Evolutionary conservation across 164 flowering plant species (phyloP).

Genomic region (Macadamia integrifolia): DNA sequence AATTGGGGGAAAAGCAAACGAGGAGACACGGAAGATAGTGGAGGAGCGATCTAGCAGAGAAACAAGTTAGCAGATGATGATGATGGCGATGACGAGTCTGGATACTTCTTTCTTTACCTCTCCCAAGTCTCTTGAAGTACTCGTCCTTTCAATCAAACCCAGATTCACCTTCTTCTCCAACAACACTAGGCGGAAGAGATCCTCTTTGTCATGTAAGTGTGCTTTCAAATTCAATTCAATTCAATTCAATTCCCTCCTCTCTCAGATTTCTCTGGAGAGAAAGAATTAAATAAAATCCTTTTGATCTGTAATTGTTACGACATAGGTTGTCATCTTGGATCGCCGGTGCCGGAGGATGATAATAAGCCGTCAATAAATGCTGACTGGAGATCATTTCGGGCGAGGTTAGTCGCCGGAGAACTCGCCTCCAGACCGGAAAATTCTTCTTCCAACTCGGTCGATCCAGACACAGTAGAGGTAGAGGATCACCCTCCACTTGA

Average conservation of each 20-base stretch:
- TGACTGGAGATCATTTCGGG: constrained; percentile 88
- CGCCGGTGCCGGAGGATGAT: constrained; percentile 35
- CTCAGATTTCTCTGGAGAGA: not conserved
- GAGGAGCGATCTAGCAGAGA: not conserved
- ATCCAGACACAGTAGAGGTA: constrained; percentile 27
- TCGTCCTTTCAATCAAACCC: constrained; percentile 27
- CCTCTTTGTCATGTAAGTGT: constrained; percentile 45
- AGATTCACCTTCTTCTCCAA: constrained; percentile 13
- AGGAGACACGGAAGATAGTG: not conserved
- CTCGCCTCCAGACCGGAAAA: constrained; percentile 22
- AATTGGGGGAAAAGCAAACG: not conserved
- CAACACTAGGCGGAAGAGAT: constrained; percentile 2
- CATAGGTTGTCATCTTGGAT: constrained; percentile 41
- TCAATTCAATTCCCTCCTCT: not conserved
- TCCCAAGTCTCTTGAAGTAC: constrained; percentile 34
- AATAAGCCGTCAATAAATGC: constrained; percentile 17
- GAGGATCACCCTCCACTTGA: constrained; percentile 20
- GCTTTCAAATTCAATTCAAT: not conserved
- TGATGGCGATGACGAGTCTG: constrained; percentile 21
- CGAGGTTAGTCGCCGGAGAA: constrained; percentile 60
- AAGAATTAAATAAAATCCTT: not conserved
- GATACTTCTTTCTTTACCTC: constrained; percentile 58
- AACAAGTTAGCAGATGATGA: not conserved
- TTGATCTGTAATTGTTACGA: no score
- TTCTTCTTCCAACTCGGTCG: constrained; percentile 14